Percentiles rank a stretch among this genome's conserved stretches.
Evolutionary conservation across 169 alveolate genomes (phyloP).

Genomic region (Perkinsus chesapeaki): DNA sequence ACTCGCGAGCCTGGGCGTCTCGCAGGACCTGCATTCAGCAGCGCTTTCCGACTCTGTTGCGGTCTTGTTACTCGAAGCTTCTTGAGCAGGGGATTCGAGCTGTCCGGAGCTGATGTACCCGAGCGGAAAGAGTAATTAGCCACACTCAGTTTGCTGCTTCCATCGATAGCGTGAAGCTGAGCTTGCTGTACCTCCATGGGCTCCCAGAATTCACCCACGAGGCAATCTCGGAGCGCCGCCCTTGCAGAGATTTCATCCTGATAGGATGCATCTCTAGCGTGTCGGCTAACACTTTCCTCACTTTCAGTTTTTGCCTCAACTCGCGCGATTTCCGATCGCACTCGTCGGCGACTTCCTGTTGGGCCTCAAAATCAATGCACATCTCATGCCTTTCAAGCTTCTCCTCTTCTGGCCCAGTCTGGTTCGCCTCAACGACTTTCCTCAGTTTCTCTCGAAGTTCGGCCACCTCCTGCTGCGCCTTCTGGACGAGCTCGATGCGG

Average conservation of each 20-base stretch:
- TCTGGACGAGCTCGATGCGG: not conserved
- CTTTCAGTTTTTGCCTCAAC: not conserved
- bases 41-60: not conserved
- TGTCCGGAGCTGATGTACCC: not conserved
- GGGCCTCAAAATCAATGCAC: not conserved
- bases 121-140: not conserved
- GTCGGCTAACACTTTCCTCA: not conserved
- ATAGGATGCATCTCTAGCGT: not conserved
- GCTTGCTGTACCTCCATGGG: not conserved
- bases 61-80: not conserved
- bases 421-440: not conserved
- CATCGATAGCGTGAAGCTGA: not conserved
- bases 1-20: not conserved
- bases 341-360: not conserved
- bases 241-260: not conserved
- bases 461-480: not conserved
- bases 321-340: not conserved
- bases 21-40: not conserved
- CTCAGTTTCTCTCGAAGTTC: not conserved
- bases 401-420: not conserved
- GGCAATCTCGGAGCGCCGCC: not conserved
- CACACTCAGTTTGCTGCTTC: not conserved
- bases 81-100: not conserved
- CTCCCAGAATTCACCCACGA: not conserved
- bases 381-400: not conserved